Evolutionary conservation across 495 filamentous ascomycete species (phyloP).

Genomic region (Aspergillus baeticus): DNA sequence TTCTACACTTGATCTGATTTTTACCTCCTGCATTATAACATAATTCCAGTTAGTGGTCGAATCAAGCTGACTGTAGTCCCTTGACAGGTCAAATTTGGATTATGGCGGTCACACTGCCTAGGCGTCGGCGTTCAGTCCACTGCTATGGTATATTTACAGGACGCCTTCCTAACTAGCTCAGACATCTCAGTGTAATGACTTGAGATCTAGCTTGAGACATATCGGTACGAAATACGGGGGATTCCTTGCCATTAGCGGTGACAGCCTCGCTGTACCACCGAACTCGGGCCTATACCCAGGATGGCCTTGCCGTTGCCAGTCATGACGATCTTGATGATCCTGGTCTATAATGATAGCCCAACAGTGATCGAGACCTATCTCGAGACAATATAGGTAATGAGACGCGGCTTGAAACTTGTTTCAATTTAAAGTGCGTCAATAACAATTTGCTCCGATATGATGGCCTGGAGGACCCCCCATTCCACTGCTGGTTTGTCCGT

Average conservation of each 20-base stretch:
- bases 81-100: not conserved
- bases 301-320: not conserved
- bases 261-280: conserved; percentile 56
- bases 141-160: not conserved
- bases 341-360: too few relatives aligned
- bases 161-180: not conserved
- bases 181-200: conserved; percentile 39
- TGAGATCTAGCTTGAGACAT: conserved; percentile 35
- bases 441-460: too few relatives aligned
- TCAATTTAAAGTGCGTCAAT: too few relatives aligned
- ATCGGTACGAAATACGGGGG: conserved; percentile 35
- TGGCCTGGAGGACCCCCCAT: too few relatives aligned
- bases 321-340: not conserved
- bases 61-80: conserved; percentile 10
- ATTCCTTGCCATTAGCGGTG: conserved; percentile 43
- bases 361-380: too few relatives aligned
- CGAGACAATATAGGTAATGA: too few relatives aligned
- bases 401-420: too few relatives aligned
- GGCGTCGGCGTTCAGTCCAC: not conserved
- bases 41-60: not conserved
- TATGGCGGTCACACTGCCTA: conserved; percentile 4
- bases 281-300: conserved; percentile 71
- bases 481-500: not conserved
- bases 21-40: not conserved
- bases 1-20: conserved; percentile 59